Base-by-base conservation (phyloP, 768 basidiomycete genomes). In the Lactifluus subvellereus region DNA sequence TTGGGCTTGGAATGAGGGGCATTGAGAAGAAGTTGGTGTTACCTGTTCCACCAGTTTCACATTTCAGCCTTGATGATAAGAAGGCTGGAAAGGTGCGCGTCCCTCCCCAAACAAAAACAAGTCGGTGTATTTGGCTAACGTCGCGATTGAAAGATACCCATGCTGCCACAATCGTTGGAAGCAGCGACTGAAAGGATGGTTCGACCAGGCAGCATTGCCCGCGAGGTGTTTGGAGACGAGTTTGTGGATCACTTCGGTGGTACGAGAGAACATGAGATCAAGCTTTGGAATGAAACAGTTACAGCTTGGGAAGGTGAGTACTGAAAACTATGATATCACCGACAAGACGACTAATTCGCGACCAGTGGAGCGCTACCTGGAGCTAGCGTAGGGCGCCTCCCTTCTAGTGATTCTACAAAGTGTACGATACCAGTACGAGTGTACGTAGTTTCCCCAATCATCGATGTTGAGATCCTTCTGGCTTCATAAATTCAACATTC, bases 221-320 rank as follows among this genome's bases (percentile, higher is more conserved):
- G 97, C 37, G 88, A 94, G 71, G 78, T 92, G 47, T 85, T 98
- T 60, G 96, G 95, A 0, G 77, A 94, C 70, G 86, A 84, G 27
- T 97, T 98, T 70, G 91, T 98, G 1, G 91, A 98, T 16, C 97
- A 99, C 72, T 96, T 84, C 69, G 93, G 90, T 3, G 95, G 94
- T 8, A 98, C 97, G n/a, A 84, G 96, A 69, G 83, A 92, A 72
- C 89, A 98, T 72, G 94, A 96, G 72, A 85, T 95, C 60, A 84
- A 79, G 57, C 69, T 89, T 30, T 95, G 91, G 88, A 89, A 93
- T 68, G 83, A 86, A 69, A 91, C 93, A 2, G 93, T 96, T 43
- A 97, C 95, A 11, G 88, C 83, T 72, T 98, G 92, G 94, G 95
- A 96, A 83, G 84, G 94, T 92, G 69, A 68, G 84, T 68, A 20